Percentiles rank a stretch among this genome's conserved stretches.
These are phyloP conservation scores for Pseudopithomyces chartarum DNA, from an alignment of 2,329 filamentous ascomycete species.

Conservation along the genomic window DNA sequence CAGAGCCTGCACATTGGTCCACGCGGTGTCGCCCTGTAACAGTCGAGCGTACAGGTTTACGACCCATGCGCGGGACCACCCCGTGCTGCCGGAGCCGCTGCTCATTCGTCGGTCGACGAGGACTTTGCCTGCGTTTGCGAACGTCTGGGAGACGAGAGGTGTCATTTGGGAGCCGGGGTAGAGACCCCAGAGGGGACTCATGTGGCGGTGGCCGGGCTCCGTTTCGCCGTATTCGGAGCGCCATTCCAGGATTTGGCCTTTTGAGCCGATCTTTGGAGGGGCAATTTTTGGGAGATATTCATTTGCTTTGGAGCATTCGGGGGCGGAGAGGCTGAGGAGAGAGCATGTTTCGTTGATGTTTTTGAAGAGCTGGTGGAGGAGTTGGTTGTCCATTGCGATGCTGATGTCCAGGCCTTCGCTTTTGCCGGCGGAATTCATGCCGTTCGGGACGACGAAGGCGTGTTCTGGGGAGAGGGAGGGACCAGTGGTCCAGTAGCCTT, in stretches of 20 bases:
- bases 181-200: conserved; percentile 55
- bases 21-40: conserved; percentile 38
- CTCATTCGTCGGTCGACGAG: conserved; percentile 34
- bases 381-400: conserved; percentile 31
- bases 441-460: conserved; percentile 15
- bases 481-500: conserved; percentile 29
- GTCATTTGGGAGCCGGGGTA: conserved; percentile 48
- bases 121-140: conserved; percentile 28
- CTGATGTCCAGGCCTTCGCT: conserved; percentile 5
- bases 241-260: conserved; percentile 30
- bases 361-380: conserved; percentile 45
- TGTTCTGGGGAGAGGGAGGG: conserved; percentile 45
- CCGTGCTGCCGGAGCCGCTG: conserved; percentile 48
- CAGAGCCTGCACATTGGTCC: not conserved
- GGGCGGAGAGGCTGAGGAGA: not conserved
- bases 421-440: not conserved
- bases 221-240: conserved; percentile 37
- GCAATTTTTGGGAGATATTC: conserved; percentile 2
- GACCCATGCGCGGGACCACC: conserved; percentile 57
- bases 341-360: conserved; percentile 22
- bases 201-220: conserved; percentile 55
- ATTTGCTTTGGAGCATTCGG: not conserved
- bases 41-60: conserved; percentile 54
- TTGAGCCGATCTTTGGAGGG: conserved; percentile 2
- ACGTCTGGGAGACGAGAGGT: conserved; percentile 18